phyloP scores from a whole-genome alignment of 2,329 filamentous ascomycete genomes.

The Penicillium sp. region DNA sequence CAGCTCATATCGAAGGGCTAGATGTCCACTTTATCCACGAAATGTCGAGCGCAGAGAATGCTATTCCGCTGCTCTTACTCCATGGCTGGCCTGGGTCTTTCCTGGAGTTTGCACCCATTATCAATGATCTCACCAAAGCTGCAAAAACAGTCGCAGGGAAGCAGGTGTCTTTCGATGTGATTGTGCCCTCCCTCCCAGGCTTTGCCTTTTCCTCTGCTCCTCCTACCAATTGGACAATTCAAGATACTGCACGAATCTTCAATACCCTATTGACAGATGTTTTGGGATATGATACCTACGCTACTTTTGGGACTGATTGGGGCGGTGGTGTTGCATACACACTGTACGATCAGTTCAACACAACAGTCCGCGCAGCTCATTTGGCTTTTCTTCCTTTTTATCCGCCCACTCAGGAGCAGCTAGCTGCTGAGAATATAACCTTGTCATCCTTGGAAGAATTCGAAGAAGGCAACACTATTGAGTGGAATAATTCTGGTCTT shows the following conservation, averaged over 20 bases:
- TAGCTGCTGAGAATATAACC: slow-evolving; percentile 7
- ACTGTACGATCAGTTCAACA: slow-evolving; percentile 7
- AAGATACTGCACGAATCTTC: slow-evolving; percentile 8
- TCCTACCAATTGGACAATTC: slow-evolving; percentile 5
- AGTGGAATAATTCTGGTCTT: slow-evolving; percentile 4
- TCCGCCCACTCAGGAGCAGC: neutral
- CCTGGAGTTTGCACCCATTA: slow-evolving; percentile 11
- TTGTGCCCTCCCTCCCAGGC: slow-evolving; percentile 10
- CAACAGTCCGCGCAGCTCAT: slow-evolving; percentile 5
- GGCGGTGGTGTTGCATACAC: slow-evolving; percentile 6
- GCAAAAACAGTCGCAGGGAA: slow-evolving; percentile 4
- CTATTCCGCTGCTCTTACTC: slow-evolving; percentile 12
- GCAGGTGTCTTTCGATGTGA: slow-evolving; percentile 8
- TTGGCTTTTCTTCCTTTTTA: slow-evolving; percentile 9
- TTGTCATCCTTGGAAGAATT: slow-evolving; percentile 1
- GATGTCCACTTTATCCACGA: slow-evolving; percentile 11
- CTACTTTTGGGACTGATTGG: slow-evolving; percentile 8
- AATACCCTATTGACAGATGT: slow-evolving; percentile 6
- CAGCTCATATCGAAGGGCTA: slow-evolving; percentile 4
- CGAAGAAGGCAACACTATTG: slow-evolving; percentile 1
- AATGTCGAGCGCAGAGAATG: neutral
- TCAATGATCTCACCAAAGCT: slow-evolving; percentile 6
- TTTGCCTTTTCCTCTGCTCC: slow-evolving; percentile 7
- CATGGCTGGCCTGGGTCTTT: slow-evolving; percentile 16
- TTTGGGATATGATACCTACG: slow-evolving; percentile 4